phyloP scores from a whole-genome alignment of 441 rosid genomes.

The Erodium chrysanthum region DNA sequence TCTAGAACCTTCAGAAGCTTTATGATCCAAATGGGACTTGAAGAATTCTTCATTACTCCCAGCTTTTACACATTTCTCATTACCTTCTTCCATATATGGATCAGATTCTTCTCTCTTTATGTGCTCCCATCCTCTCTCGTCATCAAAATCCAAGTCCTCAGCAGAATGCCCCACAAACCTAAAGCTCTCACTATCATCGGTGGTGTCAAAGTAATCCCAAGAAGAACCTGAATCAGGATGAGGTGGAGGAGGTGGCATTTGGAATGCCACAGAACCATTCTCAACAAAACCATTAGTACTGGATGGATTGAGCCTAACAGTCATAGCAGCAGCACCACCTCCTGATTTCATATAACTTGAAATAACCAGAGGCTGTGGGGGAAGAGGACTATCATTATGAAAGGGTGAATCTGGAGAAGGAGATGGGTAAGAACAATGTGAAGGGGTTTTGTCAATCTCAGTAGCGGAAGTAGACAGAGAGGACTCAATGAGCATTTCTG shows the following conservation, averaged over 20 bases:
- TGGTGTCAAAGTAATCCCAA: constrained; percentile 78
- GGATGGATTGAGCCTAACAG: constrained; percentile 44
- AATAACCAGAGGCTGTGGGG: constrained; percentile 25
- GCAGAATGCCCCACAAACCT: constrained; percentile 35
- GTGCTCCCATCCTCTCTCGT: constrained; percentile 6
- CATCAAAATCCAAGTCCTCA: constrained; percentile 33
- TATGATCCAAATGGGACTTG: constrained; percentile 10
- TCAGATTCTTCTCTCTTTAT: background rate
- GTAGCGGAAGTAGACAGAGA: constrained; percentile 51
- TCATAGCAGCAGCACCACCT: constrained; percentile 29
- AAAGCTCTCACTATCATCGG: constrained; percentile 52
- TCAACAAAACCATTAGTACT: constrained; percentile 29
- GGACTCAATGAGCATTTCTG: constrained; percentile 47
- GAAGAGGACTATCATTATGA: constrained; percentile 34
- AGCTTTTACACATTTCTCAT: constrained; percentile 5
- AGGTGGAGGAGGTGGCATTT: constrained; percentile 43
- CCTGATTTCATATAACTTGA: constrained; percentile 49
- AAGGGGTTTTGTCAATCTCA: constrained; percentile 72
- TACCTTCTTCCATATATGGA: background rate
- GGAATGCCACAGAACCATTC: constrained; percentile 32
- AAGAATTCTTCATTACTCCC: constrained; percentile 4
- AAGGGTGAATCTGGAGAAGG: constrained; percentile 66
- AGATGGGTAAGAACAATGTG: constrained; percentile 62
- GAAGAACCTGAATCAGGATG: constrained; percentile 46
- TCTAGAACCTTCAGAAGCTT: constrained; percentile 17